phyloP scores from a whole-genome alignment of 129 eudicot genomes.

The Erigeron canadensis region DNA sequence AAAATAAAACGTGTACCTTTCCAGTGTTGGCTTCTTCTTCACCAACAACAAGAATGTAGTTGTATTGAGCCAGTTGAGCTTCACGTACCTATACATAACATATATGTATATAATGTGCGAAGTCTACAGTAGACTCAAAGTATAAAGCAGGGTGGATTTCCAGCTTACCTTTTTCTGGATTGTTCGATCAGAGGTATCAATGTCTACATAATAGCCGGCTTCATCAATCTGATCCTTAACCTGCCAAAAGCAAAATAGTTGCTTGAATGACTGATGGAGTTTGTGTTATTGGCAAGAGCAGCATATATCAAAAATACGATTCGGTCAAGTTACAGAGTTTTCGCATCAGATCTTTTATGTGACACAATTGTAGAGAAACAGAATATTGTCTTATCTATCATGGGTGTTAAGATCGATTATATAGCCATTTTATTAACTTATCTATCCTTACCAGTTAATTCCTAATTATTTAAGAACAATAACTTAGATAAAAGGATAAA shows the following conservation, averaged over 20 bases:
- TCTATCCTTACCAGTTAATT: too few species aligned
- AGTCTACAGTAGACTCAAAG: background rate
- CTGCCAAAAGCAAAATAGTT: conserved; percentile 35
- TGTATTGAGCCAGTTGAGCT: conserved; percentile 88
- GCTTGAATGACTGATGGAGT: background rate
- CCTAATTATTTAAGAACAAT: background rate
- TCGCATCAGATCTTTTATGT: background rate
- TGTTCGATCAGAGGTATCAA: conserved; percentile 74
- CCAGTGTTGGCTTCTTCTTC: conserved; percentile 69
- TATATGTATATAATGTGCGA: background rate
- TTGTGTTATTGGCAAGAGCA: background rate
- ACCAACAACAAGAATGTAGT: conserved; percentile 92
- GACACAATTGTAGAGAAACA: background rate
- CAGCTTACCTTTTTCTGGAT: conserved; percentile 72
- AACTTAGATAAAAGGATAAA: too few species aligned
- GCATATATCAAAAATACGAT: background rate
- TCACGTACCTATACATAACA: conserved; percentile 61
- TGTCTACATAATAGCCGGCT: conserved; percentile 86
- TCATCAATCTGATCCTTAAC: conserved; percentile 59
- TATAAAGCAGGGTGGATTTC: background rate
- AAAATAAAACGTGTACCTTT: conserved; percentile 43
- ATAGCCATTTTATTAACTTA: too few species aligned
- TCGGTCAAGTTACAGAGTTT: background rate
- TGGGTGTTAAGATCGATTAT: background rate
- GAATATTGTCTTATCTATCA: background rate